phyloP scores from a whole-genome alignment of 1,284 basidiomycete species.

The Boletellus dicymbophilus region DNA sequence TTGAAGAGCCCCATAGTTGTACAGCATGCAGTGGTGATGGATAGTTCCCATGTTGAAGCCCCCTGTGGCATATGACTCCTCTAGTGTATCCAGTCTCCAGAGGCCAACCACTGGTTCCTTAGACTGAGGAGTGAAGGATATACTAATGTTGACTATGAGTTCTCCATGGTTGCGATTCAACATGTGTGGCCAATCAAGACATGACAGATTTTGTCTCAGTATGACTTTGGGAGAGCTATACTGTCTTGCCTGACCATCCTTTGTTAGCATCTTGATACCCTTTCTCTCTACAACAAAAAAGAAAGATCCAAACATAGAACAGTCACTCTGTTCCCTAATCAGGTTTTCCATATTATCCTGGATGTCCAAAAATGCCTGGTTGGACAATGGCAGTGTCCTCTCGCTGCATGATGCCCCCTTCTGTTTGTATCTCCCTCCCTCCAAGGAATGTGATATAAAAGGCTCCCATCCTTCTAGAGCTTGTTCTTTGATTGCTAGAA shows the following conservation, averaged over 20 bases:
- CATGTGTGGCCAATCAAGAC: slow-evolving; percentile 11
- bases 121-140: not conserved
- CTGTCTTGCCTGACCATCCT: not conserved
- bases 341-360: not conserved
- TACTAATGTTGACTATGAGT: slow-evolving; percentile 2
- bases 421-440: slow-evolving; percentile 1
- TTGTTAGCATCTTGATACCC: slow-evolving; percentile 12
- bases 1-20: slow-evolving; percentile 9
- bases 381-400: not conserved
- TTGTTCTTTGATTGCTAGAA: slow-evolving; percentile 6
- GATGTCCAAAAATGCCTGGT: not conserved
- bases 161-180: slow-evolving; percentile 1
- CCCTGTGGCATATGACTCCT: slow-evolving; percentile 8
- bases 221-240: not conserved
- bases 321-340: not conserved
- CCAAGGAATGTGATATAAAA: slow-evolving; percentile 4
- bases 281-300: slow-evolving; percentile 15
- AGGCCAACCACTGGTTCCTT: not conserved
- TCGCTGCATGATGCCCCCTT: not conserved
- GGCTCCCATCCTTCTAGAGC: not conserved
- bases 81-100: slow-evolving; percentile 13
- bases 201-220: not conserved
- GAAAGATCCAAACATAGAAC: slow-evolving; percentile 8
- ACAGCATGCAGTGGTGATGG: slow-evolving; percentile 8
- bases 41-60: not conserved